Evolutionary conservation across 148 eudicot genomes (phyloP).

Genomic region (Polygonum maritimum): DNA sequence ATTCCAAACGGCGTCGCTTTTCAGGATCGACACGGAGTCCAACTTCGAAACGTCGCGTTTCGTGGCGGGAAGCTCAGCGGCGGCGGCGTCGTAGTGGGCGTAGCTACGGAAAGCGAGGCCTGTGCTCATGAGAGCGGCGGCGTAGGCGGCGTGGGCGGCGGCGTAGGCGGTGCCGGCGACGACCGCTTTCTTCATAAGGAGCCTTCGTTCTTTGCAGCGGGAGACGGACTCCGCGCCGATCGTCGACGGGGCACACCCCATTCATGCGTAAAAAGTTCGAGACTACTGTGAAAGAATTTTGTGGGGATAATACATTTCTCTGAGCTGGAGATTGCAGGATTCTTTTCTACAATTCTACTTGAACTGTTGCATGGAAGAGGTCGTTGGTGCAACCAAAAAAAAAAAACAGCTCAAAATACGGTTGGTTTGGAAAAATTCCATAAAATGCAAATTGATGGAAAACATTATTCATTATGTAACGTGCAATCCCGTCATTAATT

Average conservation of each 20-base stretch:
- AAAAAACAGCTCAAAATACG: background rate
- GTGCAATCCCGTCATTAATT: too few relatives aligned
- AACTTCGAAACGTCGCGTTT: slow-evolving; percentile 32
- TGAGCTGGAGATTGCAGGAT: background rate
- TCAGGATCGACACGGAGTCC: slow-evolving; percentile 33
- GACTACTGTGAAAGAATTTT: background rate
- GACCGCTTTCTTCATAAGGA: slow-evolving; percentile 80
- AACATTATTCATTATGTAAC: too few relatives aligned
- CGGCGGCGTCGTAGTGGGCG: slow-evolving; percentile 56
- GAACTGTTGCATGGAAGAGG: slow-evolving; percentile 5
- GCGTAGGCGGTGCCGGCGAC: slow-evolving; percentile 51
- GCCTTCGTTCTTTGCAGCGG: slow-evolving; percentile 71
- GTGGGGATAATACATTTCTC: background rate
- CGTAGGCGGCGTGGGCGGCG: slow-evolving; percentile 62
- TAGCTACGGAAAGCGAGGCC: slow-evolving; percentile 72
- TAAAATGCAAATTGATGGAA: too few relatives aligned
- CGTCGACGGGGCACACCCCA: slow-evolving; percentile 95
- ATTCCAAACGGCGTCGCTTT: slow-evolving; percentile 21
- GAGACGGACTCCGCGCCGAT: slow-evolving; percentile 86
- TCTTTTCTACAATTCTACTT: background rate
- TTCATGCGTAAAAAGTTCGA: slow-evolving; percentile 11
- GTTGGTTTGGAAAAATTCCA: too few relatives aligned
- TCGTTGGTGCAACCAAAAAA: background rate
- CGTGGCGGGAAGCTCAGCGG: slow-evolving; percentile 29
- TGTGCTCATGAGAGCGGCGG: slow-evolving; percentile 45